These are phyloP conservation scores for Boletus reticuloceps DNA, from an alignment of 768 basidiomycete species.

Conservation along the genomic window DNA sequence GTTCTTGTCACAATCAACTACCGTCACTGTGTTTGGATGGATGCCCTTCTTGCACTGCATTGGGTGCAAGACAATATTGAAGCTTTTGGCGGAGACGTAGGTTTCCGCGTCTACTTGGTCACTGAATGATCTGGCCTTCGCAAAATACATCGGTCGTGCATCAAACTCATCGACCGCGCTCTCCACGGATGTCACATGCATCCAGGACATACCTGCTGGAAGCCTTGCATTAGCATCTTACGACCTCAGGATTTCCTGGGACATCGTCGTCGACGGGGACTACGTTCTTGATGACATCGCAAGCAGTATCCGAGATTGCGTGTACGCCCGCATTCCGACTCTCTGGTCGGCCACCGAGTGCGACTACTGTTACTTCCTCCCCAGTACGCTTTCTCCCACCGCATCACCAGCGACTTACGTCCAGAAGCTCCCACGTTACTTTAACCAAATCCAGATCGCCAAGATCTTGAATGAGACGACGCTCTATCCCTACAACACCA, in stretches of 20 bases:
- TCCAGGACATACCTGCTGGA: constrained; percentile 6
- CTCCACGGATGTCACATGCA: background rate
- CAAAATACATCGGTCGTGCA: constrained; percentile 16
- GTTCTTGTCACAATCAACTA: constrained; percentile 26
- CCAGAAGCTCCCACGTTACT: background rate
- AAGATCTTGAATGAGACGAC: constrained; percentile 10
- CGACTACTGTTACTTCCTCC: constrained; percentile 20
- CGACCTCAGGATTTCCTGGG: constrained; percentile 3
- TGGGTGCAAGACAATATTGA: constrained; percentile 40
- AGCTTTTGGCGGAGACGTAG: constrained; percentile 38
- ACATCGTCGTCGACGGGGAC: constrained; percentile 16
- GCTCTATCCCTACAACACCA: constrained; percentile 18
- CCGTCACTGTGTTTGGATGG: constrained; percentile 22
- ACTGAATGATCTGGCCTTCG: constrained; percentile 11
- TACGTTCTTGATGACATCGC: constrained; percentile 14
- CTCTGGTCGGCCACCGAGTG: constrained; percentile 20
- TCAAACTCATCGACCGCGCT: constrained; percentile 3
- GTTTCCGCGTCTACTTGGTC: background rate
- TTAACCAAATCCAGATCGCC: constrained; percentile 7
- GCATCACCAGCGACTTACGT: constrained; percentile 10
- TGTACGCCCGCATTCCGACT: constrained; percentile 13
- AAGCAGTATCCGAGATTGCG: constrained; percentile 11
- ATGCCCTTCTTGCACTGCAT: constrained; percentile 31
- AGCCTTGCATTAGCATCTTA: constrained; percentile 3
- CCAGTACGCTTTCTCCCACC: constrained; percentile 10